Evolutionary conservation across 1,139 yeast species (phyloP), one percentile per base, ranked within the genome.

Genomic region (Debaryomyces subglobosus): DNA sequence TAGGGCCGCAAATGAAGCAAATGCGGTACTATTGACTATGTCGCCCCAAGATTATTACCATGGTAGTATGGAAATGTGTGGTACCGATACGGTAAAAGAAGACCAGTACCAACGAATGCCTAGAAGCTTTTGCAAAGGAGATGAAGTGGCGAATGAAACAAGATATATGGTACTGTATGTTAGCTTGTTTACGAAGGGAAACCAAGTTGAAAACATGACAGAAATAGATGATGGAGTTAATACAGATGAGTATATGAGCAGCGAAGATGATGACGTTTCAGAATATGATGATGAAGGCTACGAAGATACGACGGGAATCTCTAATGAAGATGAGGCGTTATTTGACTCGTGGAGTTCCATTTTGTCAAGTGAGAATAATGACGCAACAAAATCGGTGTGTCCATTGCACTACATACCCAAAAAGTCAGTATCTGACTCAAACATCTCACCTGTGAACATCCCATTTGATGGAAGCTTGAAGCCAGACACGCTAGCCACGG

Each of bases 401-500:
- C 16, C 12, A 16, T 13, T 40, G 18, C 36, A 20, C 24, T 8
- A 30, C 6, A 20, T 23, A 16, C 43, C 33, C 27, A 40, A 12
- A 15, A 43, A 35, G 29, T 24, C 45, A 18, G 18, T 20, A 6
- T 24, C 45, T 9, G 34, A 25, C 21, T 18, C 41, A 12, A 13
- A 27, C 9, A 15, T 43, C 10, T 37, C 40, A 13, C 34, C 45
- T 1, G 45, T 43, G 20, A 40, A 29, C n/a, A 30, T 30, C 3
- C 43, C 43, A 7, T 27, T 16, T 32, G 25, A 18, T 8, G 25
- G 35, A 12, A 30, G 36, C 36, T 40, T 40, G 36, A 40, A 30
- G 43, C 36, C 43, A 9, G 36, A 30, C n/a, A 40, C 36, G 20
- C 15, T 30, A n/a, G 43, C 37, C 5, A 23, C 36, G 1, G 43